Base-by-base conservation (phyloP, 768 basidiomycete genomes). In the Hebeloma cylindrosporum region DNA sequence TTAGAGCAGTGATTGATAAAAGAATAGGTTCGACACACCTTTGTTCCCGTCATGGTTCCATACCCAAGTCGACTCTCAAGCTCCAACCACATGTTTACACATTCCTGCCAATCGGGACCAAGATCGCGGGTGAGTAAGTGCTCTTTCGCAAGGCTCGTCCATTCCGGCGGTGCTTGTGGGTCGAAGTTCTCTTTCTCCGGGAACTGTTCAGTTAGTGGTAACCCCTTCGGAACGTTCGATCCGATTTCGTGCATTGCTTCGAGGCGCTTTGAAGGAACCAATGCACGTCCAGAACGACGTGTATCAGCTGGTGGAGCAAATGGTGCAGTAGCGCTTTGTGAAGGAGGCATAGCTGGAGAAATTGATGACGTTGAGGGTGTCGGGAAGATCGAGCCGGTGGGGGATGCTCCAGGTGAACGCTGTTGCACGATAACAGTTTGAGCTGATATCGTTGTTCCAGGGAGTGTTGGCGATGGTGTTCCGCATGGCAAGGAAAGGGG, bases 1-100 rank as follows among this genome's bases (percentile, higher is more conserved):
- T 38, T 13, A 43, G 13, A 27, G 30, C n/a, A 7, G 17, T 13
- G 13, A n/a, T 14, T 23, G 10, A 32, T 2, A 11, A 31, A 22
- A 23, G 6, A 18, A 25, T 13, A 26, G 17, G 20, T 16, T 4
- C 2, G 10, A 39, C 40, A 22, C 21, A 52, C 50, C 31, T 40
- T 48, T 7, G 40, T 25, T 1, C 50, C 50, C 5, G 35, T 2
- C 7, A 40, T 10, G 3, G 27, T 29, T 14, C 50, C 50, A 17
- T 43, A 52, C 4, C 42, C 46, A 2, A 52, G 30, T 39, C 22
- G 28, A 13, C 40, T 38, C 27, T 52, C 51, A 2, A 52, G n/a
- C 17, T 26, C 11, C 6, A 44, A 27, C 51, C 51, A 52, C 9
- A 11, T 20, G 5, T 47, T 26, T 2, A 52, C 40, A 18, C 46